A percentile compares a stretch with the other conserved stretches of the same genome.
Evolutionary conservation across 306 rosid species (phyloP).

Genomic region (Quercus rubra): DNA sequence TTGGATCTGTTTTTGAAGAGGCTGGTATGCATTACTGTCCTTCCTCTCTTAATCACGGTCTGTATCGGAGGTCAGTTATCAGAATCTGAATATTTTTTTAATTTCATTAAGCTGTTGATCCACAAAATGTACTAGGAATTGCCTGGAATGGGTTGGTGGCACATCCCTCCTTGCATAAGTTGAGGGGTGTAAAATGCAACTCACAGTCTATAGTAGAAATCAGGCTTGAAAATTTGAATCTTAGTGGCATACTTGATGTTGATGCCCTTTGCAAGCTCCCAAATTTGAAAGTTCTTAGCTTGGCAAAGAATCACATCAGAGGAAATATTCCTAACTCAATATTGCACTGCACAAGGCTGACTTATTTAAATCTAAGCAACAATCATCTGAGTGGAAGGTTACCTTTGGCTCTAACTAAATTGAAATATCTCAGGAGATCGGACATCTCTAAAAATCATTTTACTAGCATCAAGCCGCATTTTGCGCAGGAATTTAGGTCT

Average conservation of each 20-base stretch:
- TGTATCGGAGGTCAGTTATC: conserved; percentile 14
- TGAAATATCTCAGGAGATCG: conserved; percentile 44
- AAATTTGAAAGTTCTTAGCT: conserved; percentile 30
- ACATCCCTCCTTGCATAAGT: conserved; percentile 20
- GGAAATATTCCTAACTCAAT: conserved; percentile 38
- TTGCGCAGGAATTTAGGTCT: conserved; percentile 17
- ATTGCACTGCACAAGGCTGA: conserved; percentile 42
- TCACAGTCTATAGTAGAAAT: conserved; percentile 23
- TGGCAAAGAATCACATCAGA: conserved; percentile 32
- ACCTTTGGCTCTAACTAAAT: conserved; percentile 13
- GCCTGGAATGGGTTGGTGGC: background rate
- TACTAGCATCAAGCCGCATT: conserved; percentile 16
- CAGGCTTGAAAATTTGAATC: conserved; percentile 33
- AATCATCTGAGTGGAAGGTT: conserved; percentile 9
- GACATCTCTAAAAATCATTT: conserved; percentile 56
- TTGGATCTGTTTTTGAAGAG: conserved; percentile 19
- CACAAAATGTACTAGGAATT: conserved; percentile 17
- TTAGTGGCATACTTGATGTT: conserved; percentile 36
- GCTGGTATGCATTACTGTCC: conserved; percentile 12
- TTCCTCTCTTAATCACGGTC: conserved; percentile 1
- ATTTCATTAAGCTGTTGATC: conserved; percentile 38
- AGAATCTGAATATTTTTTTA: conserved; percentile 24
- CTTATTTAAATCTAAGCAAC: conserved; percentile 44
- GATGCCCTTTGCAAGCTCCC: conserved; percentile 37
- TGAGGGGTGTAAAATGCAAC: conserved; percentile 34